A percentile compares a stretch with the other conserved stretches of the same genome.
These are phyloP conservation scores for Chalara sp. DNA, from an alignment of 2,329 filamentous ascomycete species.

Conservation along the genomic window DNA sequence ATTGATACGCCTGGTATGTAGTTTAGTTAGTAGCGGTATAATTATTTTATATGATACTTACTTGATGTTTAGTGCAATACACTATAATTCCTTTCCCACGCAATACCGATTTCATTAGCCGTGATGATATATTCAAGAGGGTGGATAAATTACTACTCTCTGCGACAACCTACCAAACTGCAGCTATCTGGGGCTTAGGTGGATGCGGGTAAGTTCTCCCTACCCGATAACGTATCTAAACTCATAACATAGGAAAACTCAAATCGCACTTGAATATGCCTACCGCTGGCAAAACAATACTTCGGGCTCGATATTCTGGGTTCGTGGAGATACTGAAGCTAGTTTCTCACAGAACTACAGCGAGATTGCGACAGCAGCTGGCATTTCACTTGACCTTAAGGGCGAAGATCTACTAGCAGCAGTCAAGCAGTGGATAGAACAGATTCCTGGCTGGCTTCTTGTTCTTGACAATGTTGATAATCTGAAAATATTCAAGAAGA, in stretches of 20 bases:
- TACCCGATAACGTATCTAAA: not conserved
- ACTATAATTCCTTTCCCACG: too few relatives aligned
- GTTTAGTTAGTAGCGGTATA: not conserved
- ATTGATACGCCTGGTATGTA: constrained; percentile 5
- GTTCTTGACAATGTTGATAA: not conserved
- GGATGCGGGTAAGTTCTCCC: too few relatives aligned
- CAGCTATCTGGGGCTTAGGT: too few relatives aligned
- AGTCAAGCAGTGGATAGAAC: not conserved
- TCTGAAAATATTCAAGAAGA: not conserved
- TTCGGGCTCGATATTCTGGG: not conserved
- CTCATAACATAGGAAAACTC: not conserved
- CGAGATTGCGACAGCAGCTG: not conserved
- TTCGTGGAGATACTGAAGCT: not conserved
- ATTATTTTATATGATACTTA: not conserved
- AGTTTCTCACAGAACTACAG: not conserved
- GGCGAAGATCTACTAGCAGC: not conserved
- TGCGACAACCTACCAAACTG: too few relatives aligned
- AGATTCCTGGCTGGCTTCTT: not conserved
- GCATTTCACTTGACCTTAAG: not conserved
- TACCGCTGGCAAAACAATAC: not conserved
- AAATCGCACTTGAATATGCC: not conserved
- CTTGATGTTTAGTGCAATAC: not conserved
- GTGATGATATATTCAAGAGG: too few relatives aligned
- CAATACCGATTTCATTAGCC: too few relatives aligned
- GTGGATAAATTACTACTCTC: too few relatives aligned